Percentiles rank a stretch among this genome's conserved stretches.
Conservation (phyloP, 306 rosid species). For the Crataegus laevigata region DNA sequence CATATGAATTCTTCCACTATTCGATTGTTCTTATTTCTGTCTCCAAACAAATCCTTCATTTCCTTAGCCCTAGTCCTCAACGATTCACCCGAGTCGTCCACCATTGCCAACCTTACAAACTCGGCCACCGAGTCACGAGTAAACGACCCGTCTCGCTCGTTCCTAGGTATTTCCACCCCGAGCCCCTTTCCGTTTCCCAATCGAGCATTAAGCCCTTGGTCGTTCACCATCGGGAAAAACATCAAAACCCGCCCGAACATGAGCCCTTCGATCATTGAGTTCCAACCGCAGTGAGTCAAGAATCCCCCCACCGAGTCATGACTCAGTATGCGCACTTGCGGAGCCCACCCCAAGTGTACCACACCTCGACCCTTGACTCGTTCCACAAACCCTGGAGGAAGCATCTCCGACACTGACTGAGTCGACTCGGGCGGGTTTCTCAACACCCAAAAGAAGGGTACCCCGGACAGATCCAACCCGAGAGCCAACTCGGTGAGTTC, state of each 20-base stretch:
- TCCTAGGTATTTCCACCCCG: constrained; percentile 29
- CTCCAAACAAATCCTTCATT: constrained; percentile 29
- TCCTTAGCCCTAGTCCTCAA: constrained; percentile 14
- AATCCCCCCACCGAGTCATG: constrained; percentile 38
- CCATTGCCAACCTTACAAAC: constrained; percentile 30
- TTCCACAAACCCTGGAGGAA: constrained; percentile 29
- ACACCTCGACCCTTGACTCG: constrained; percentile 24
- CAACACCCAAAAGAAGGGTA: constrained; percentile 34
- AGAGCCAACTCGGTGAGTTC: constrained; percentile 34
- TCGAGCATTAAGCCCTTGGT: constrained; percentile 40
- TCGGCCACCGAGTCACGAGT: constrained; percentile 27
- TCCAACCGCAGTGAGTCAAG: constrained; percentile 47
- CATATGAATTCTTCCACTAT: constrained; percentile 6
- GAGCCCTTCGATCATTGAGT: constrained; percentile 44
- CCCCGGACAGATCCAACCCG: constrained; percentile 30
- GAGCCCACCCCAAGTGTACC: constrained; percentile 30
- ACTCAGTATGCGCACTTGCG: constrained; percentile 30
- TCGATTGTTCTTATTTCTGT: not conserved
- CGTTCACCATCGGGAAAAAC: constrained; percentile 27
- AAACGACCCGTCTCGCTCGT: constrained; percentile 37
- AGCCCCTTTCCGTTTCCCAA: constrained; percentile 21
- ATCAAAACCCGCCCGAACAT: constrained; percentile 33
- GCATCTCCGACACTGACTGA: constrained; percentile 15
- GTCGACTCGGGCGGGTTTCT: constrained; percentile 15
- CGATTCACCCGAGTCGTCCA: constrained; percentile 16